These are phyloP conservation scores for Clavispora santaluciae DNA, from an alignment of 805 yeast genomes.

Conservation along the genomic window DNA sequence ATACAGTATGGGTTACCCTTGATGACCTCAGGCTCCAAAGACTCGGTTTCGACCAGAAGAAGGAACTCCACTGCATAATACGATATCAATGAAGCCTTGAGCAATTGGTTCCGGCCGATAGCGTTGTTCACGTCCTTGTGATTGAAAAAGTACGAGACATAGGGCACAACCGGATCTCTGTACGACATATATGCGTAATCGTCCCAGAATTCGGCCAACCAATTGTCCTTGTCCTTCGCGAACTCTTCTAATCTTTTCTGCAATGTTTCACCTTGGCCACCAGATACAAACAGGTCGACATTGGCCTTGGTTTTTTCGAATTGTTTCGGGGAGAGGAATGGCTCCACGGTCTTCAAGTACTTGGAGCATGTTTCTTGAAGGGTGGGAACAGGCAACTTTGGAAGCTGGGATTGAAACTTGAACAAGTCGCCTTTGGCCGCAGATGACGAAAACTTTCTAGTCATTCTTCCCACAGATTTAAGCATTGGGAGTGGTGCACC, in stretches of 20 bases:
- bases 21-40: constrained; percentile 75
- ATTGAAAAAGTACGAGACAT: constrained; percentile 82
- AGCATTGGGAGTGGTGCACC: constrained; percentile 8
- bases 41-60: constrained; percentile 60
- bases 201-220: constrained; percentile 94
- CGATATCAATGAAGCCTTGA: constrained; percentile 73
- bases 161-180: constrained; percentile 93
- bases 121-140: constrained; percentile 64
- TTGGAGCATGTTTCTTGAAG: constrained; percentile 63
- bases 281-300: constrained; percentile 63
- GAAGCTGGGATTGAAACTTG: constrained; percentile 68
- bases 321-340: constrained; percentile 52
- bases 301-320: constrained; percentile 47
- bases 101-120: constrained; percentile 58
- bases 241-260: constrained; percentile 61
- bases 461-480: constrained; percentile 14
- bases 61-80: constrained; percentile 65
- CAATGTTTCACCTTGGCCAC: constrained; percentile 61
- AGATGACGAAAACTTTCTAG: constrained; percentile 19
- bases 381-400: constrained; percentile 83
- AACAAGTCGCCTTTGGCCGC: constrained; percentile 59
- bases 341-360: constrained; percentile 70
- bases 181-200: constrained; percentile 86
- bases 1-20: constrained; percentile 85
- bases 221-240: constrained; percentile 65